Percentiles rank a stretch among this genome's conserved stretches.
Evolutionary conservation across 768 basidiomycete species (phyloP).

Genomic region (Trametopsis cervina): DNA sequence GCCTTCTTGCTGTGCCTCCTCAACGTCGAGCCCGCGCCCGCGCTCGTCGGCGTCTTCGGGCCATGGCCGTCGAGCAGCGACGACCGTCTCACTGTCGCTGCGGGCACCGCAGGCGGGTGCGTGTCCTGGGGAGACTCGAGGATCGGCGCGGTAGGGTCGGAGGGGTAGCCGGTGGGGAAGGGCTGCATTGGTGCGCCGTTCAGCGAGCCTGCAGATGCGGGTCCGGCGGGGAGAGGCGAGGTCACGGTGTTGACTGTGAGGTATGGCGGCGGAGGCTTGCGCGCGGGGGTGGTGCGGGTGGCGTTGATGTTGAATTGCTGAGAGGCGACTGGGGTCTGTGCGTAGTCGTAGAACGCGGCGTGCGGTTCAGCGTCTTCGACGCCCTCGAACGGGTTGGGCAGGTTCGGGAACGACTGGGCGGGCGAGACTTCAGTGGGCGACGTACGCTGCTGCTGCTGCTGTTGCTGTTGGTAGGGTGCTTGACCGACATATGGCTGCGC

Average conservation of each 20-base stretch:
- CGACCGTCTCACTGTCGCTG: conserved; percentile 2
- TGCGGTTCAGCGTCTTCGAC: not conserved
- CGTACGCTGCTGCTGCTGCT: not conserved
- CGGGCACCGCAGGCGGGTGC: not conserved
- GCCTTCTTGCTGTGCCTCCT: not conserved
- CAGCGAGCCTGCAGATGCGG: conserved; percentile 12
- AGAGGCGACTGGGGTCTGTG: not conserved
- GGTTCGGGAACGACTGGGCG: not conserved
- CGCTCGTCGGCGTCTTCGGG: conserved; percentile 1
- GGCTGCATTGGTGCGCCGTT: conserved; percentile 12
- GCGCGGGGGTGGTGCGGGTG: conserved; percentile 7
- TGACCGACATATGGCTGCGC: too few relatives aligned
- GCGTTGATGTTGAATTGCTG: conserved; percentile 5
- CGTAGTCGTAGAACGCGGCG: conserved; percentile 4
- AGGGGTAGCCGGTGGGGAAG: conserved; percentile 8
- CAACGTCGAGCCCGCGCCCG: not conserved
- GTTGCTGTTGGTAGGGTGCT: not conserved
- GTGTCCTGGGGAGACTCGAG: conserved; percentile 3
- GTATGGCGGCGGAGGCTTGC: conserved; percentile 19
- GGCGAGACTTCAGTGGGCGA: not conserved
- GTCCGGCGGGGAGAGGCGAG: conserved; percentile 6
- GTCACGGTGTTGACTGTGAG: conserved; percentile 10
- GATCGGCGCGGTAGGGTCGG: conserved; percentile 7
- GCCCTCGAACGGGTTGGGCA: conserved; percentile 10
- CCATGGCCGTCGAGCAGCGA: conserved; percentile 17